Percentiles rank a stretch among this genome's conserved stretches.
phyloP scores from a whole-genome alignment of 768 basidiomycete species.

The Suillus discolor region DNA sequence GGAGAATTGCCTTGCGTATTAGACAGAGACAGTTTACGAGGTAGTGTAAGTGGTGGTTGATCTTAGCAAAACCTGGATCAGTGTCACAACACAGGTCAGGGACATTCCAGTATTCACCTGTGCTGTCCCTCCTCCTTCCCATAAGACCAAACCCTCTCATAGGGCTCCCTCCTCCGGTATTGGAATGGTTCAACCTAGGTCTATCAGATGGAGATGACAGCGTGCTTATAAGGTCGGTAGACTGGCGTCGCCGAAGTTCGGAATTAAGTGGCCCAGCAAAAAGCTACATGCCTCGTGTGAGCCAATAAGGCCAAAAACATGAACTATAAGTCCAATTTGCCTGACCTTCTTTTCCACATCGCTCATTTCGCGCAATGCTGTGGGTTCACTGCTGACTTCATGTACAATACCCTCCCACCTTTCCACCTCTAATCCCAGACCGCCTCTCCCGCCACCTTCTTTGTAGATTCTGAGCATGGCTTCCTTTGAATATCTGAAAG shows the following conservation, averaged over 20 bases:
- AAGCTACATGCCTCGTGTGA: slow-evolving; percentile 54
- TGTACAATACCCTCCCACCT: slow-evolving; percentile 88
- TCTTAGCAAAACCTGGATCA: slow-evolving; percentile 43
- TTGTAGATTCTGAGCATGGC: slow-evolving; percentile 83
- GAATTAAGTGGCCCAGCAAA: slow-evolving; percentile 83
- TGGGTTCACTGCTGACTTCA: slow-evolving; percentile 71
- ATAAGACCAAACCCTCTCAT: slow-evolving; percentile 67
- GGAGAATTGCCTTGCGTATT: slow-evolving; percentile 52
- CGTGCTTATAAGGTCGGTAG: slow-evolving; percentile 69
- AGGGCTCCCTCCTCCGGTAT: slow-evolving; percentile 51
- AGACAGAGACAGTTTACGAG: slow-evolving; percentile 73
- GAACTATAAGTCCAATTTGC: slow-evolving; percentile 8
- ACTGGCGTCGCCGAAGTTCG: slow-evolving; percentile 84
- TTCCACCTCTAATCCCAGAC: slow-evolving; percentile 83
- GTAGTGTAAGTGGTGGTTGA: slow-evolving; percentile 52
- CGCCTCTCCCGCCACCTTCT: slow-evolving; percentile 73
- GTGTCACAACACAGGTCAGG: slow-evolving; percentile 11
- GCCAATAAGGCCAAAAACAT: slow-evolving; percentile 19
- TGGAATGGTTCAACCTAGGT: slow-evolving; percentile 55
- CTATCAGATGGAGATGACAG: slow-evolving; percentile 61
- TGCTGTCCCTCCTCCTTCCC: slow-evolving; percentile 66
- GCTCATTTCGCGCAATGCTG: slow-evolving; percentile 75
- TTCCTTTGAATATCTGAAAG: slow-evolving; percentile 88
- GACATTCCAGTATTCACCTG: slow-evolving; percentile 45
- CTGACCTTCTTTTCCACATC: slow-evolving; percentile 89